phyloP scores from a whole-genome alignment of 805 yeast genomes.

The Candida michaelii region DNA sequence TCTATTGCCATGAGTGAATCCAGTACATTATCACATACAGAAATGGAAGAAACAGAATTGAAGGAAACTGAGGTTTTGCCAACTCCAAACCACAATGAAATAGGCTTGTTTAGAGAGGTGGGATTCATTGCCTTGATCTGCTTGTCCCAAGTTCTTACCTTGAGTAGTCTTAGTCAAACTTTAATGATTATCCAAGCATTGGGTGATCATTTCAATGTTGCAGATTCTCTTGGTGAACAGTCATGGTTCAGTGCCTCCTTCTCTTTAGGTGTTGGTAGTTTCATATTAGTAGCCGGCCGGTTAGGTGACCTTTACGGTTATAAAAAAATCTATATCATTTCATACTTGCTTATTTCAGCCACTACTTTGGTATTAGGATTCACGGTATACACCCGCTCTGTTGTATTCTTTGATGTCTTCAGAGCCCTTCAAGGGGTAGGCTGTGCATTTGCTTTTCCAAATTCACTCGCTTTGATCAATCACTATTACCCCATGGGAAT shows the following conservation, averaged over 20 bases:
- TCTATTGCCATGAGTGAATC: no score
- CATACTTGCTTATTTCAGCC: constrained; percentile 23
- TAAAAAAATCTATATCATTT: constrained; percentile 26
- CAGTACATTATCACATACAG: no score
- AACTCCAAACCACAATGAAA: constrained; percentile 23
- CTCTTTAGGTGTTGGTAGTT: constrained; percentile 36
- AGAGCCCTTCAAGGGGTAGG: constrained; percentile 36
- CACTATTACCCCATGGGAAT: constrained; percentile 26
- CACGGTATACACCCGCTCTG: constrained; percentile 22
- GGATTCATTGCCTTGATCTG: constrained; percentile 23
- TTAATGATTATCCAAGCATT: constrained; percentile 14
- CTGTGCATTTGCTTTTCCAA: constrained; percentile 33
- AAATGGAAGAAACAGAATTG: no score
- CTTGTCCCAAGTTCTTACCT: constrained; percentile 14
- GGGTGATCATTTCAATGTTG: constrained; percentile 24
- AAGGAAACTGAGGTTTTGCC: no score
- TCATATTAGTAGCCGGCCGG: constrained; percentile 32
- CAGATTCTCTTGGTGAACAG: constrained; percentile 26
- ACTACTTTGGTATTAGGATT: constrained; percentile 27
- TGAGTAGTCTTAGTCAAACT: constrained; percentile 21
- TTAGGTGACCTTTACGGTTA: constrained; percentile 36
- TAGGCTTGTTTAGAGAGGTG: constrained; percentile 20
- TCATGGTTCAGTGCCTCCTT: constrained; percentile 36
- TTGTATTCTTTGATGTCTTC: constrained; percentile 26
- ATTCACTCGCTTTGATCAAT: constrained; percentile 31